phyloP scores from a whole-genome alignment of 208 protist species.

The Crithidia brevicula region DNA sequence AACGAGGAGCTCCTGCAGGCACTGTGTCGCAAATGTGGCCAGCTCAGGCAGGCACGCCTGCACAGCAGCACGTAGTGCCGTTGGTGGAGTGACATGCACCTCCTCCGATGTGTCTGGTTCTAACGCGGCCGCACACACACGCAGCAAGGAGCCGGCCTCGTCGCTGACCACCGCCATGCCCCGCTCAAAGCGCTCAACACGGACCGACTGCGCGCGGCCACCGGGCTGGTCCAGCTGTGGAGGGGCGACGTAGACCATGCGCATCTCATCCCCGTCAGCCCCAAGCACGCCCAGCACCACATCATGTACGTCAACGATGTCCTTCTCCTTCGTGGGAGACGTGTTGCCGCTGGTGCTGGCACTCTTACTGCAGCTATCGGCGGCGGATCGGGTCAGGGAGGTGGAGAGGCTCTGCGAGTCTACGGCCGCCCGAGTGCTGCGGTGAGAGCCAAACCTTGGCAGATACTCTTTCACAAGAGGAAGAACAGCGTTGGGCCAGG shows the following conservation, averaged over 20 bases:
- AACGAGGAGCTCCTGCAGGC: constrained; percentile 19
- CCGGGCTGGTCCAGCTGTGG: constrained; percentile 36
- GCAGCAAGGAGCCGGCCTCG: constrained; percentile 39
- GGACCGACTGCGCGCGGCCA: constrained; percentile 38
- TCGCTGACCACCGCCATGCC: constrained; percentile 49
- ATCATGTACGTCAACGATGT: constrained; percentile 9
- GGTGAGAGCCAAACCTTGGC: not conserved
- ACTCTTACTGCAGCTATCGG: not conserved
- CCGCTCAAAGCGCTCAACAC: constrained; percentile 57
- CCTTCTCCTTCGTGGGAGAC: not conserved
- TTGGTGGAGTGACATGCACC: constrained; percentile 27
- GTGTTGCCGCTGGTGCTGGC: not conserved
- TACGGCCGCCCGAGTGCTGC: constrained; percentile 2
- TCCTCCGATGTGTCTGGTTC: constrained; percentile 54
- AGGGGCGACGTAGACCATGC: constrained; percentile 56
- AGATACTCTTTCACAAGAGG: constrained; percentile 41
- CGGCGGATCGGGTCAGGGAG: constrained; percentile 1
- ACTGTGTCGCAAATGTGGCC: constrained; percentile 19
- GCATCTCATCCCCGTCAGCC: constrained; percentile 78
- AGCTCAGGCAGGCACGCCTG: constrained; percentile 35
- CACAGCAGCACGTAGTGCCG: constrained; percentile 22
- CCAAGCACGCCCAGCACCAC: constrained; percentile 69
- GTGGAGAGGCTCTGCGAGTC: not conserved
- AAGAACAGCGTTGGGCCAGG: constrained; percentile 53
- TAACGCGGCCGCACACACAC: constrained; percentile 51